These are phyloP conservation scores for Neonectria punicea DNA, from an alignment of 2,329 filamentous ascomycete species.

Conservation along the genomic window DNA sequence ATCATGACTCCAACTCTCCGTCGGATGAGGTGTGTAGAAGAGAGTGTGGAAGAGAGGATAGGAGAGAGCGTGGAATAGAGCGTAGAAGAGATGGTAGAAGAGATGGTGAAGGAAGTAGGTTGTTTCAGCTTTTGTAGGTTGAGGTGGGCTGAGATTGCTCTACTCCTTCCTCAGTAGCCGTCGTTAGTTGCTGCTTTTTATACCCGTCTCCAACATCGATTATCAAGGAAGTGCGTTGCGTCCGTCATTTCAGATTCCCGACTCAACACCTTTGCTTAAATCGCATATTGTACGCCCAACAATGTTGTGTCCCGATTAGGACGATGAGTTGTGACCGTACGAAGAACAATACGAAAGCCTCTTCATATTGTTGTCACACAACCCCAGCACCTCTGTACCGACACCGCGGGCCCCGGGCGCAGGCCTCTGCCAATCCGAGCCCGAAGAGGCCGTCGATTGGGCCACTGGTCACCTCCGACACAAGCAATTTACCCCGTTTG, in stretches of 20 bases:
- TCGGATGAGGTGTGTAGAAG: neutral
- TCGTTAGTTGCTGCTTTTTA: conserved; percentile 23
- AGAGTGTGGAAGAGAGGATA: neutral
- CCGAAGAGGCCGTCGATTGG: neutral
- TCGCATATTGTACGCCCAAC: conserved; percentile 3
- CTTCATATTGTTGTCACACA: conserved; percentile 39
- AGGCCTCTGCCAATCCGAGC: conserved; percentile 1
- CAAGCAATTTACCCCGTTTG: conserved; percentile 7
- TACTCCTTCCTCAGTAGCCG: neutral
- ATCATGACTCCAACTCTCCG: conserved; percentile 11
- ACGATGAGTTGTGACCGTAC: conserved; percentile 12
- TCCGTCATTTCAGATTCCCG: conserved; percentile 11
- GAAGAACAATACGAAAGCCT: conserved; percentile 40
- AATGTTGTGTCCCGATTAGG: conserved; percentile 22
- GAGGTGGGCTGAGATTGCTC: conserved; percentile 6
- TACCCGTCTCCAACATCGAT: conserved; percentile 11
- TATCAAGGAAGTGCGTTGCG: neutral
- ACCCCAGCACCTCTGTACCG: conserved; percentile 19
- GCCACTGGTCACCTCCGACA: neutral
- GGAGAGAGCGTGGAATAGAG: neutral
- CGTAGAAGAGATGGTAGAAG: neutral
- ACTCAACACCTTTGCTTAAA: conserved; percentile 2
- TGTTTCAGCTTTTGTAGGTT: neutral
- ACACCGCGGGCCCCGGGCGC: conserved; percentile 2
- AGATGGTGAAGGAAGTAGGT: neutral